phyloP scores from a whole-genome alignment of 805 yeast species.

The Pachysolen tannophilus region DNA sequence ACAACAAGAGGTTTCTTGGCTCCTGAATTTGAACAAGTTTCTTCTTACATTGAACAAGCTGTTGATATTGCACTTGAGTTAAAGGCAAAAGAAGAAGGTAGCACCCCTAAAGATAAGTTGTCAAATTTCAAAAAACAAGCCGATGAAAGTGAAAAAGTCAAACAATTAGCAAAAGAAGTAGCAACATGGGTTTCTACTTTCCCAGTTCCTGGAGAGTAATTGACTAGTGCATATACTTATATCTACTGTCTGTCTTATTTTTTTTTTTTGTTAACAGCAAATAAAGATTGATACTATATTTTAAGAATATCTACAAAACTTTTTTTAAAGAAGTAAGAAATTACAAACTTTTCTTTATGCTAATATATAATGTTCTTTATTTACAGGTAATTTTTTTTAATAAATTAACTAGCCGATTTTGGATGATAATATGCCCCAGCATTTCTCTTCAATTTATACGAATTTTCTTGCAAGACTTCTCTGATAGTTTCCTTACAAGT shows the following conservation, averaged over 20 bases:
- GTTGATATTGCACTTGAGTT: conserved; percentile 59
- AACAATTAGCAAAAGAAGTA: conserved; percentile 56
- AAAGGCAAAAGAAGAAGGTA: conserved; percentile 52
- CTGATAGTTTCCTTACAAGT: conserved; percentile 20
- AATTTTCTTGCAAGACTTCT: conserved; percentile 23
- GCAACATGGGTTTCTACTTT: conserved; percentile 62
- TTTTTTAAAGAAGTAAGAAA: too few species aligned
- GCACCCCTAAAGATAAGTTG: conserved; percentile 49
- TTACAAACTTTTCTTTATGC: too few species aligned
- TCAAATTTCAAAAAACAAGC: conserved; percentile 68
- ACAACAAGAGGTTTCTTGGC: conserved; percentile 87
- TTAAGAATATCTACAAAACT: too few species aligned
- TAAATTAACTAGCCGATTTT: too few species aligned
- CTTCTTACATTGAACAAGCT: conserved; percentile 72
- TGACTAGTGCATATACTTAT: too few species aligned
- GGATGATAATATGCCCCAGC: too few species aligned
- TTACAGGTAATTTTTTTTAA: too few species aligned
- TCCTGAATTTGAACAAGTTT: conserved; percentile 74
- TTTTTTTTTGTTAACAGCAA: too few species aligned
- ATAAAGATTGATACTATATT: too few species aligned
- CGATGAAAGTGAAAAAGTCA: conserved; percentile 52
- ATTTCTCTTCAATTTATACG: neutral
- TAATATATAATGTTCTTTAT: too few species aligned
- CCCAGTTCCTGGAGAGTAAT: conserved; percentile 90
- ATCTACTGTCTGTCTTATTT: too few species aligned